Conservation (phyloP, 768 basidiomycete species). For the Trametes coccinea region DNA sequence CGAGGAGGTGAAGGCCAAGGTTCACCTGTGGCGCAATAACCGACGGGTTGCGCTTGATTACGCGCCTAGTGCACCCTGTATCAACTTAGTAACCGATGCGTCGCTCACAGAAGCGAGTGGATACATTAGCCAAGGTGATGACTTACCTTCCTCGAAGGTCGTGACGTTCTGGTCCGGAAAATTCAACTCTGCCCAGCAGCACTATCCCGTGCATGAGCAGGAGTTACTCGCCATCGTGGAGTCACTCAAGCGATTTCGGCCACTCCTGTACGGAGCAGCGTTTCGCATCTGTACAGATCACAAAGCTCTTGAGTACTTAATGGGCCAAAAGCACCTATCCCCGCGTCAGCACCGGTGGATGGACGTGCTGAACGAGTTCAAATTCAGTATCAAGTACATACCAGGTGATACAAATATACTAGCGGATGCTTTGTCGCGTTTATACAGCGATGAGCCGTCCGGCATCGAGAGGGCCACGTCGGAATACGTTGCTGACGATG, state of each 20-base stretch:
- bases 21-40: background rate
- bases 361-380: slow-evolving; percentile 21
- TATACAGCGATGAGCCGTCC: slow-evolving; percentile 18
- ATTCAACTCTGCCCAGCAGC: slow-evolving; percentile 26
- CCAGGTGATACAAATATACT: slow-evolving; percentile 22
- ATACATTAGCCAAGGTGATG: background rate
- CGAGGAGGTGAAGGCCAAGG: background rate
- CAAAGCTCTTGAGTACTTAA: slow-evolving; percentile 11
- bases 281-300: slow-evolving; percentile 26
- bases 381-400: slow-evolving; percentile 23
- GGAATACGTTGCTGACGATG: slow-evolving; percentile 11
- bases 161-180: slow-evolving; percentile 20
- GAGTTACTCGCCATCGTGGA: slow-evolving; percentile 39
- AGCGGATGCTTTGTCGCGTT: slow-evolving; percentile 17
- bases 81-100: background rate
- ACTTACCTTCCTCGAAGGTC: background rate
- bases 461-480: slow-evolving; percentile 7
- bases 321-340: slow-evolving; percentile 23
- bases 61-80: background rate
- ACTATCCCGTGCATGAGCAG: slow-evolving; percentile 41
- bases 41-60: background rate
- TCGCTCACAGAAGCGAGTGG: background rate
- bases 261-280: slow-evolving; percentile 12
- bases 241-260: slow-evolving; percentile 33
- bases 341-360: slow-evolving; percentile 23